Evolutionary conservation across 164 flowering plant species (phyloP), one percentile per base, ranked within the genome.

Genomic region (Euptelea pleiosperma): DNA sequence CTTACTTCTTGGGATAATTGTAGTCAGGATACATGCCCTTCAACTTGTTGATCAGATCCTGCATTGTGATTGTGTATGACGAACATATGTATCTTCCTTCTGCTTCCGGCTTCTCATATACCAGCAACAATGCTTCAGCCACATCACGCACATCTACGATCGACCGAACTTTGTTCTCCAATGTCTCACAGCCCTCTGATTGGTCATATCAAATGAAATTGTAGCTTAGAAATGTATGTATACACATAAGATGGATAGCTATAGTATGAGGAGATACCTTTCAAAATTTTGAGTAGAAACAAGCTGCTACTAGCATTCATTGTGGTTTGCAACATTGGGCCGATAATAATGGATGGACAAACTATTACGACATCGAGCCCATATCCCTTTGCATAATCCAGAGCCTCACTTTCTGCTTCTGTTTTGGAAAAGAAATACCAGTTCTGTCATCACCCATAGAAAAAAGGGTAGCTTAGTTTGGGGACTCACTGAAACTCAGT

Each of bases 111-210:
- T 77, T 80, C 69, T 77, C 76, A 56, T 75, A 84, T 14, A 51
- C 49, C 49, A 82, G 40, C 21, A 78, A 30, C 39, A 84, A 43
- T 28, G 85, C 90, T 42, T 72, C 77, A 44, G 78, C 74, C 8
- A 77, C 75, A 70, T 82, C 87, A 3, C 83, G 83, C 0, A 78
- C 85, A 62, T 79, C 90, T 29, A 82, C 85, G 1, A 78, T 37
- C 21, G 0, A 2, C 14, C 62, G 57, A 2, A n/a, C 18, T 49
- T 30, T 60, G 65, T 74, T 72, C 39, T 70, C 70, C 64, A 52
- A 8, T 6, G 74, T 36, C 24, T 71, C 69, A 11, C 15, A 11
- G 40, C 70, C 77, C 18, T 69, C 82, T 77, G 75, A 8, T 53
- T 57, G 44, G 28, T 36, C 18, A 45, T 24, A 25, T 22, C 2